Conservation (phyloP, 331 rosid species). For the Saraca asoca region DNA sequence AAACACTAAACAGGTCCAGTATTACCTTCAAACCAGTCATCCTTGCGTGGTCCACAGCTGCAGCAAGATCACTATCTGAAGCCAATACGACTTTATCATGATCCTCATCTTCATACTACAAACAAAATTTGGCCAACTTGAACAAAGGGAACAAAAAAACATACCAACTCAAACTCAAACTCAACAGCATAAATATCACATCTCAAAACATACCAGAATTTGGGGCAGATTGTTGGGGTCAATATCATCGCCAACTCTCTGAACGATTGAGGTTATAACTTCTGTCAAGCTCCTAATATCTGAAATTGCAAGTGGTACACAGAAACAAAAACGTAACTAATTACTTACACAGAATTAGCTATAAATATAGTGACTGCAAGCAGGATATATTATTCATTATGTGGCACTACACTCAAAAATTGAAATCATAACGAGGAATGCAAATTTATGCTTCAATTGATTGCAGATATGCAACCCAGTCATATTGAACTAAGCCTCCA, state of each 20-base stretch:
- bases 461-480: not conserved
- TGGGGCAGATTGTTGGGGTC: slow-evolving; percentile 78
- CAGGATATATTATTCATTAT: not conserved
- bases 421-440: not conserved
- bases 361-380: not conserved
- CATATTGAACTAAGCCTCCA: slow-evolving; percentile 13
- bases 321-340: slow-evolving; percentile 34
- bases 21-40: slow-evolving; percentile 85
- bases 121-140: slow-evolving; percentile 29
- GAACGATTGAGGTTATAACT: slow-evolving; percentile 77
- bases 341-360: slow-evolving; percentile 5
- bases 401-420: not conserved
- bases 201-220: slow-evolving; percentile 62
- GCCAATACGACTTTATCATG: slow-evolving; percentile 84
- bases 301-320: slow-evolving; percentile 47
- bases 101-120: slow-evolving; percentile 96
- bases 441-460: not conserved
- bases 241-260: slow-evolving; percentile 83
- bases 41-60: slow-evolving; percentile 95
- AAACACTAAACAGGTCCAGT: slow-evolving; percentile 14
- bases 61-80: slow-evolving; percentile 82
- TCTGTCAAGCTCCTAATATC: slow-evolving; percentile 80
- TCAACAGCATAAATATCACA: slow-evolving; percentile 7
- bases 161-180: not conserved
- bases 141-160: slow-evolving; percentile 12